phyloP scores from a whole-genome alignment of 2,329 filamentous ascomycete genomes.

The Botrytis galanthina region DNA sequence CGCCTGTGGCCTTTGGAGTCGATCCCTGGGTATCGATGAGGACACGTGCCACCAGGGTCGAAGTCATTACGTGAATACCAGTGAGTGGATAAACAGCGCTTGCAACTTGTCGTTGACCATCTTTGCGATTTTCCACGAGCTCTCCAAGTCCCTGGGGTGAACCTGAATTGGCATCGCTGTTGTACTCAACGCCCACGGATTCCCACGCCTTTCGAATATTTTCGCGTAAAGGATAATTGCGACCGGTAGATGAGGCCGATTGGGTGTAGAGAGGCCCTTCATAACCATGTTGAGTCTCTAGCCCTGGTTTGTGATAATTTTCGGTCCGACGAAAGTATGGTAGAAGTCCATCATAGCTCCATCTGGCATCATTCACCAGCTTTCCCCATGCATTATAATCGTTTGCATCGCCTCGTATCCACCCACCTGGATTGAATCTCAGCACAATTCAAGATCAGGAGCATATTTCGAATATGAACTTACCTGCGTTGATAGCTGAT shows the following conservation, averaged over 20 bases:
- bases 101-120: not conserved
- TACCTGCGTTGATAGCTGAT: constrained; percentile 41
- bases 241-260: not conserved
- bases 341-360: constrained; percentile 47
- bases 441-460: no score
- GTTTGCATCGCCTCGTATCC: constrained; percentile 44
- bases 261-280: constrained; percentile 1
- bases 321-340: constrained; percentile 47
- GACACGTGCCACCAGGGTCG: not conserved
- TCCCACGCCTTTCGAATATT: not conserved
- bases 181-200: not conserved
- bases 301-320: constrained; percentile 21
- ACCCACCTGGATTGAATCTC: constrained; percentile 24
- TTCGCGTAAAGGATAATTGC: not conserved
- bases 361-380: constrained; percentile 43
- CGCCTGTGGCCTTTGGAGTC: not conserved
- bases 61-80: not conserved
- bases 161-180: not conserved
- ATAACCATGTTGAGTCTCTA: constrained; percentile 4
- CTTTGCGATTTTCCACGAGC: not conserved
- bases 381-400: constrained; percentile 49
- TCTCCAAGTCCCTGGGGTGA: not conserved
- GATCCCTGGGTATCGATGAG: not conserved
- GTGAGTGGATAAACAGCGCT: not conserved
- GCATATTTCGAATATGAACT: not conserved